Evolutionary conservation across 331 rosid genomes (phyloP).

Genomic region (Rosa hybrid): DNA sequence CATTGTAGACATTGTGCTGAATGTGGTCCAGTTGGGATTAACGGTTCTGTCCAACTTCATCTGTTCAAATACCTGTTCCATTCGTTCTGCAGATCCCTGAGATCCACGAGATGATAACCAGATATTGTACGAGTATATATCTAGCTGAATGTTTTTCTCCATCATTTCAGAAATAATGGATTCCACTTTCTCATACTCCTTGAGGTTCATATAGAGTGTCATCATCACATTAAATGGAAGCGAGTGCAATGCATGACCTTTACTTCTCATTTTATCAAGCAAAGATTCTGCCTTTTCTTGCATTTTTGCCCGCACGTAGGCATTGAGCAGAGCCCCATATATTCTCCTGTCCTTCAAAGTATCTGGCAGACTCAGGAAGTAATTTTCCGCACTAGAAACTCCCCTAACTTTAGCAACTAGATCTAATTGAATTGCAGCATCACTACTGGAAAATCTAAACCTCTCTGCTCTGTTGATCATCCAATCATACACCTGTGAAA

Average conservation of each 20-base stretch:
- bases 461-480: slow-evolving; percentile 81
- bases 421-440: slow-evolving; percentile 88
- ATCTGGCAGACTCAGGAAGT: slow-evolving; percentile 58
- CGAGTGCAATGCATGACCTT: slow-evolving; percentile 58
- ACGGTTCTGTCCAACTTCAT: slow-evolving; percentile 65
- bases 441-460: slow-evolving; percentile 73
- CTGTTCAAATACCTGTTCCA: slow-evolving; percentile 80
- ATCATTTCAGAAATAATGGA: slow-evolving; percentile 73
- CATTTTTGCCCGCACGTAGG: slow-evolving; percentile 54
- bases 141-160: slow-evolving; percentile 58
- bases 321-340: slow-evolving; percentile 85
- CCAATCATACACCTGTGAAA: slow-evolving; percentile 86
- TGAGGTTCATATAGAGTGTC: slow-evolving; percentile 88
- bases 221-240: slow-evolving; percentile 95
- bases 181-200: slow-evolving; percentile 79
- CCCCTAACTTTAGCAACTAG: slow-evolving; percentile 80
- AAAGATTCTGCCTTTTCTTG: slow-evolving; percentile 80
- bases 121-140: slow-evolving; percentile 84
- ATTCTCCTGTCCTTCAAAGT: slow-evolving; percentile 63
- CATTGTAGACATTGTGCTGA: slow-evolving; percentile 89
- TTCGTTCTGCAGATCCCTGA: slow-evolving; percentile 65
- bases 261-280: slow-evolving; percentile 71
- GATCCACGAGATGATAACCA: slow-evolving; percentile 90
- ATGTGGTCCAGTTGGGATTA: slow-evolving; percentile 86
- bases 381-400: slow-evolving; percentile 67